These are phyloP conservation scores for Phalaenopsis equestris DNA, from an alignment of 106 monocot species.

Conservation along the genomic window DNA sequence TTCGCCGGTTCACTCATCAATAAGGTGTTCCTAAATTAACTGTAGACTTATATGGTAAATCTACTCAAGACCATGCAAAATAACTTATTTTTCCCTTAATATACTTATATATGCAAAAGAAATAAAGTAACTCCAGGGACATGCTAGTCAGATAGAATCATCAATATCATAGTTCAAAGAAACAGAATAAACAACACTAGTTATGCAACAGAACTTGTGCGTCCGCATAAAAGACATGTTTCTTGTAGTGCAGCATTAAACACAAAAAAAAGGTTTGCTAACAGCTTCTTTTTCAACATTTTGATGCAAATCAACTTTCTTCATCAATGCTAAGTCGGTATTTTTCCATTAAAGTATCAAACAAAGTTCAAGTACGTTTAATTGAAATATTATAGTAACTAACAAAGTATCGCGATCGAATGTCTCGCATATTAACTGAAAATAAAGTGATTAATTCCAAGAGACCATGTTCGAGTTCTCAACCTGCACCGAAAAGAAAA, in stretches of 20 bases:
- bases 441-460: too few relatives aligned
- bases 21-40: conserved; percentile 1
- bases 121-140: not conserved
- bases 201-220: not conserved
- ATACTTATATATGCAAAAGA: not conserved
- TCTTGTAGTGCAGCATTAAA: not conserved
- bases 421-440: too few relatives aligned
- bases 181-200: not conserved
- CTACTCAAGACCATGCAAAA: not conserved
- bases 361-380: not conserved
- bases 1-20: not conserved
- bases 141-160: not conserved
- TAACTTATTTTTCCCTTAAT: not conserved
- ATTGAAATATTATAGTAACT: not conserved
- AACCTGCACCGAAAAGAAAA: too few relatives aligned
- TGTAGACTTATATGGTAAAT: not conserved
- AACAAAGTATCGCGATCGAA: not conserved
- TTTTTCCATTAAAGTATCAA: not conserved
- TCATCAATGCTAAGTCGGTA: too few relatives aligned
- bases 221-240: not conserved
- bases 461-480: too few relatives aligned
- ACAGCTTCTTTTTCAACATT: not conserved
- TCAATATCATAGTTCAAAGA: not conserved
- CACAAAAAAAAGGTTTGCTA: not conserved
- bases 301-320: not conserved